Conservation (phyloP, 1,284 basidiomycete genomes). For the Cryptococcus sp. region DNA sequence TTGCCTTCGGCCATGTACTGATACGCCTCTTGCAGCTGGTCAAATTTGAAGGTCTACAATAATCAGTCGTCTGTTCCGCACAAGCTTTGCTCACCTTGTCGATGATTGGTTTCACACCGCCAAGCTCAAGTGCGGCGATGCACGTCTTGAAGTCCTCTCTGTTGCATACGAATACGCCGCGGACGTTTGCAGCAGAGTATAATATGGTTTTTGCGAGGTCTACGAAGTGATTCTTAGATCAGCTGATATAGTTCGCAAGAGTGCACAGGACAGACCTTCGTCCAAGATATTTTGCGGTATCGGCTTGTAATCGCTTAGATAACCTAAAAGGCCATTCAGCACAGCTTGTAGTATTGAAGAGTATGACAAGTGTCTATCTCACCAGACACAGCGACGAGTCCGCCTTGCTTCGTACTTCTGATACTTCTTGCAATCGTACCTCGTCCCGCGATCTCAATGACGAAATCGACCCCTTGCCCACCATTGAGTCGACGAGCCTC, state of each 20-base stretch:
- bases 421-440: constrained; percentile 38
- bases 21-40: constrained; percentile 52
- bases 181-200: constrained; percentile 39
- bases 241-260: neutral
- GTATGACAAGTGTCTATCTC: neutral
- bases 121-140: constrained; percentile 46
- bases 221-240: neutral
- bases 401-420: constrained; percentile 31
- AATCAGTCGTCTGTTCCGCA: neutral
- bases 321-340: constrained; percentile 16
- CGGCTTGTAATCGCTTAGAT: constrained; percentile 30
- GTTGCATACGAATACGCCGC: constrained; percentile 54
- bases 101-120: constrained; percentile 51
- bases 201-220: constrained; percentile 39
- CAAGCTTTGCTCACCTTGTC: constrained; percentile 44
- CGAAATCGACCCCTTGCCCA: constrained; percentile 42
- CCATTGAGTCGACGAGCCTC: constrained; percentile 45
- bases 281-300: constrained; percentile 31
- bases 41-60: constrained; percentile 46
- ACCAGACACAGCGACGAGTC: constrained; percentile 41
- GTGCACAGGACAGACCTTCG: constrained; percentile 24
- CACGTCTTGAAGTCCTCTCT: constrained; percentile 52
- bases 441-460: constrained; percentile 48
- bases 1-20: constrained; percentile 45
- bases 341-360: constrained; percentile 1